These are phyloP conservation scores for Aspergillus brunneoviolaceus DNA, from an alignment of 2,329 filamentous ascomycete species.

Conservation along the genomic window DNA sequence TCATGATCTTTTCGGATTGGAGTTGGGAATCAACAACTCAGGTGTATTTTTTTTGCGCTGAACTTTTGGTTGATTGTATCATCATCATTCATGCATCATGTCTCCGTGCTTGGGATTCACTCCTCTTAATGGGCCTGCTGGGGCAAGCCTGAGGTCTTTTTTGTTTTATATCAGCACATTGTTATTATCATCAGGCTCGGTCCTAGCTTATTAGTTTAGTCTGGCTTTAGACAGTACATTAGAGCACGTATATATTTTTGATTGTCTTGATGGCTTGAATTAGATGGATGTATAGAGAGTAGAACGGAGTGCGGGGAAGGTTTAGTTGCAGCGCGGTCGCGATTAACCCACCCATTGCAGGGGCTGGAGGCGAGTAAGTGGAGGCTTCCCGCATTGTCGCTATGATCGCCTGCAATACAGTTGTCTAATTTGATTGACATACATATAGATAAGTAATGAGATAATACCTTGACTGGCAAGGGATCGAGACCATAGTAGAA, in stretches of 20 bases:
- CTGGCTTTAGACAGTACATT: neutral
- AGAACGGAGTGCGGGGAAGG: neutral
- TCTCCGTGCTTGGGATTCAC: neutral
- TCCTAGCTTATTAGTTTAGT: neutral
- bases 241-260: neutral
- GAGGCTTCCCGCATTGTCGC: neutral
- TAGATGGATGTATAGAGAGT: neutral
- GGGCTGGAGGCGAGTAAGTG: neutral
- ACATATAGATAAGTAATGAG: neutral
- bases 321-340: neutral
- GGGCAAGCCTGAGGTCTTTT: neutral
- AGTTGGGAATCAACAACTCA: constrained; percentile 12
- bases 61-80: neutral
- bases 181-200: neutral
- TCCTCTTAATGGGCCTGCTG: neutral
- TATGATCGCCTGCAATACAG: neutral
- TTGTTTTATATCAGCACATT: too few relatives aligned
- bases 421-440: neutral
- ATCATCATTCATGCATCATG: neutral
- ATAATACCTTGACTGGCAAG: neutral
- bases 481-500: neutral
- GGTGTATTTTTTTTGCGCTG: neutral
- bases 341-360: neutral
- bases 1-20: constrained; percentile 9
- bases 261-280: neutral